Evolutionary conservation across 2,329 filamentous ascomycete species (phyloP).

Genomic region (Aspergillus candidus): DNA sequence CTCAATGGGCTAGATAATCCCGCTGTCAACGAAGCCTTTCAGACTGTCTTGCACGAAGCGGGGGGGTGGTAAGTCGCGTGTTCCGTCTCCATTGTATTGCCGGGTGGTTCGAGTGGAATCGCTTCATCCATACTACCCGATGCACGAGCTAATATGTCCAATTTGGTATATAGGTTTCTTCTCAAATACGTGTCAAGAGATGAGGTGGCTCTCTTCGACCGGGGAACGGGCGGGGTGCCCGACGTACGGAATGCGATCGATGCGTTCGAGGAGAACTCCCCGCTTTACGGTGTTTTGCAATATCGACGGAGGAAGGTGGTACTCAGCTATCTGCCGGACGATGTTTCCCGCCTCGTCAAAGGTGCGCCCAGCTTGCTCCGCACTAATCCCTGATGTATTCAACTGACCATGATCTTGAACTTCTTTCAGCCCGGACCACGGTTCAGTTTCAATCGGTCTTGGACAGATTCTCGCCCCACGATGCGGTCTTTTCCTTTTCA

Average conservation of each 20-base stretch:
- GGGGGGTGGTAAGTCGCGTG: conserved; percentile 76
- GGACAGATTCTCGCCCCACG: conserved; percentile 73
- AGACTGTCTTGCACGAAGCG: conserved; percentile 69
- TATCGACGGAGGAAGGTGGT: conserved; percentile 86
- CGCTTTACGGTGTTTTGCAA: conserved; percentile 84
- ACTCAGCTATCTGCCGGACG: conserved; percentile 87
- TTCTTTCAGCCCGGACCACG: conserved; percentile 65
- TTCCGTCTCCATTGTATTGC: conserved; percentile 5
- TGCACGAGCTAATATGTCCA: conserved; percentile 4
- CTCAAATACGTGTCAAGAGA: conserved; percentile 87
- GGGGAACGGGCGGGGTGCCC: conserved; percentile 72
- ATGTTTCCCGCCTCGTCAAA: conserved; percentile 84
- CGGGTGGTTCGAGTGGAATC: conserved; percentile 5
- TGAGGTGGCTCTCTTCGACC: conserved; percentile 70
- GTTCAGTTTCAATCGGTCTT: conserved; percentile 59
- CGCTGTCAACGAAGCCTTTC: conserved; percentile 77
- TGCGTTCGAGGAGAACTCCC: conserved; percentile 74
- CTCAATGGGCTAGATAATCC: conserved; percentile 86
- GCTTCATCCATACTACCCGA: conserved; percentile 7
- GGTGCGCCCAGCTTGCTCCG: conserved; percentile 50
- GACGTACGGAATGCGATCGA: conserved; percentile 76
- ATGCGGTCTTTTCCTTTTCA: conserved; percentile 73
- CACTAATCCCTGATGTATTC: background rate
- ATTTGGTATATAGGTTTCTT: conserved; percentile 64
- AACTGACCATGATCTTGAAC: conserved; percentile 7